Evolutionary conservation across 2,329 filamentous ascomycete species (phyloP).

Genomic region (Cryphonectria radicalis): DNA sequence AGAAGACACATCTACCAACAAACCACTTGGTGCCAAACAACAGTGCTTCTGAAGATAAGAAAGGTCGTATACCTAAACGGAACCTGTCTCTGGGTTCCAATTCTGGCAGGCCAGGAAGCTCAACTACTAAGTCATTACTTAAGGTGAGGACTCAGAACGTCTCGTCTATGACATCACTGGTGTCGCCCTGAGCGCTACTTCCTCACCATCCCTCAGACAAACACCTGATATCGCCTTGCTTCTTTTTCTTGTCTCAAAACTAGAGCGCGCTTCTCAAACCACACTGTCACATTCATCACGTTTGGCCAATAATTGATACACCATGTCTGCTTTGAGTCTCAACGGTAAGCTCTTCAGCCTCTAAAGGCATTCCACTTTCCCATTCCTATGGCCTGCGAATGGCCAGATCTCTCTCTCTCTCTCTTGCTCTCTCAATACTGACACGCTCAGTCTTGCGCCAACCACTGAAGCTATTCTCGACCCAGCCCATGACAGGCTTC

Average conservation of each 20-base stretch:
- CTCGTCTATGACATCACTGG: background rate
- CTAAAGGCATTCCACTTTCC: background rate
- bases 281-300: conserved; percentile 2
- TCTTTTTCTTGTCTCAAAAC: background rate
- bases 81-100: background rate
- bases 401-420: background rate
- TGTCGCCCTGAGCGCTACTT: background rate
- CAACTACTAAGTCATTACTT: too few relatives aligned
- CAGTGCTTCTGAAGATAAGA: background rate
- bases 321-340: conserved; percentile 15
- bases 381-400: background rate
- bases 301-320: conserved; percentile 9
- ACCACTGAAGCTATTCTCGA: conserved; percentile 61
- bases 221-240: too few relatives aligned
- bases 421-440: background rate
- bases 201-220: too few relatives aligned
- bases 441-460: conserved; percentile 55
- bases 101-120: background rate
- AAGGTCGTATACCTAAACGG: background rate
- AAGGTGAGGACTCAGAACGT: background rate
- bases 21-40: too few relatives aligned
- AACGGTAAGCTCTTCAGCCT: background rate
- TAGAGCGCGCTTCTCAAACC: background rate
- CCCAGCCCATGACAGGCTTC: conserved; percentile 63
- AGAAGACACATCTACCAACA: background rate